Conservation (phyloP, 1,284 basidiomycete genomes). For the Rhodotorula sp. region DNA sequence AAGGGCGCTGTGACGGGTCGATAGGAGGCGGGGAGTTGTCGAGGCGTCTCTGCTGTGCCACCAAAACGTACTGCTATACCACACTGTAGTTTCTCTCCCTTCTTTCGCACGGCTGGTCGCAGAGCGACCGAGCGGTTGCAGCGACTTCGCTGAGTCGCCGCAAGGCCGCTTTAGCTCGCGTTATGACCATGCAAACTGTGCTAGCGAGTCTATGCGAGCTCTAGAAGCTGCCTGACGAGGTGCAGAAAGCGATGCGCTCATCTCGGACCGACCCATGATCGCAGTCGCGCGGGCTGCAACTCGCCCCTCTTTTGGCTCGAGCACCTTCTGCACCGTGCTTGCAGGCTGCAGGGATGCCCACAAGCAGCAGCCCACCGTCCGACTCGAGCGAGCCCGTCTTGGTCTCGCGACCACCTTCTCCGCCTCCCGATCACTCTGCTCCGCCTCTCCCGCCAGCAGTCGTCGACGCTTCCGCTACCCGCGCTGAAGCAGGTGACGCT, state of each 20-base stretch:
- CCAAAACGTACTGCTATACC: constrained; percentile 6
- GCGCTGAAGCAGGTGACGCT: neutral
- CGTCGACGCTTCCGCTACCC: neutral
- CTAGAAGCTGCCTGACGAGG: too few species aligned
- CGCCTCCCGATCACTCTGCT: neutral
- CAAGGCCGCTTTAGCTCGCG: too few species aligned
- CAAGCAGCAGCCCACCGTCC: neutral
- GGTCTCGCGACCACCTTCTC: constrained; percentile 14
- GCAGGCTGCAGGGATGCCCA: neutral
- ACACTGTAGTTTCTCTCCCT: neutral
- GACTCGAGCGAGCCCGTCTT: constrained; percentile 21
- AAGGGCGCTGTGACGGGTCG: too few species aligned
- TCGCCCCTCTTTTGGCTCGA: too few species aligned
- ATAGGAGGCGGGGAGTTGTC: neutral
- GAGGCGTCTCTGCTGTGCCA: too few species aligned
- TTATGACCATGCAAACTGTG: too few species aligned
- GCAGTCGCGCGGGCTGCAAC: too few species aligned
- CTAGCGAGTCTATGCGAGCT: too few species aligned
- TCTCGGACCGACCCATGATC: too few species aligned
- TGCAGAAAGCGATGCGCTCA: too few species aligned
- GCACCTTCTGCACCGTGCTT: neutral
- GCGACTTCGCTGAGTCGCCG: too few species aligned
- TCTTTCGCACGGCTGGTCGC: neutral
- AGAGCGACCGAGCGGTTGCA: too few species aligned
- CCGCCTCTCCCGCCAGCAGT: neutral